A percentile compares a stretch with the other conserved stretches of the same genome.
These are phyloP conservation scores for Globisporangium abappressorium DNA, from an alignment of 352 stramenopile genomes.

Conservation along the genomic window DNA sequence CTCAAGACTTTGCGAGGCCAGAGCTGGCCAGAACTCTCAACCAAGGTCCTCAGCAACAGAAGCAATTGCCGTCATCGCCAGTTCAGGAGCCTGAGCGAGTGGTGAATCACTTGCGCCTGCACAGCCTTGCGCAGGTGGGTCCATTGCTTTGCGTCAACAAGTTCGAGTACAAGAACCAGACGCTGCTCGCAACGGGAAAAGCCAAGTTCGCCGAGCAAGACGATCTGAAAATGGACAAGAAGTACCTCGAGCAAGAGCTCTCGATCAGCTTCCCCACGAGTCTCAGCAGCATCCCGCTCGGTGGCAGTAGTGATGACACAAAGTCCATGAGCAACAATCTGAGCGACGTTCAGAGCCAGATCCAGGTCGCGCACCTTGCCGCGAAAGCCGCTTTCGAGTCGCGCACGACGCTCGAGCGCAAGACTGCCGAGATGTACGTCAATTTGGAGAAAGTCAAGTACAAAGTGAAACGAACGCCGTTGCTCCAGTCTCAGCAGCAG, in stretches of 20 bases:
- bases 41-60: neutral
- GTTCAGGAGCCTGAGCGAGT: neutral
- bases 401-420: constrained; percentile 41
- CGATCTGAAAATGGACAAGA: constrained; percentile 56
- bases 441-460: constrained; percentile 34
- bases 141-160: constrained; percentile 35
- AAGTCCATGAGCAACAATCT: constrained; percentile 18
- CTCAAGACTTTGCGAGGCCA: neutral
- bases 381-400: constrained; percentile 40
- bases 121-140: constrained; percentile 49
- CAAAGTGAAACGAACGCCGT: constrained; percentile 1
- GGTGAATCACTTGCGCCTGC: constrained; percentile 22
- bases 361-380: constrained; percentile 29
- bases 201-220: constrained; percentile 36
- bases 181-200: neutral
- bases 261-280: constrained; percentile 33
- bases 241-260: constrained; percentile 58
- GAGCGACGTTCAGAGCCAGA: constrained; percentile 37
- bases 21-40: neutral
- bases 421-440: constrained; percentile 52
- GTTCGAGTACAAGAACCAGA: constrained; percentile 25
- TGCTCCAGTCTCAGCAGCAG: neutral
- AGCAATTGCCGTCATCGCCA: neutral
- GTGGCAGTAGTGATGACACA: neutral
- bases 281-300: constrained; percentile 9